A percentile compares a stretch with the other conserved stretches of the same genome.
Conservation (phyloP, 345 rosid genomes). For the Ceriops decandra region DNA sequence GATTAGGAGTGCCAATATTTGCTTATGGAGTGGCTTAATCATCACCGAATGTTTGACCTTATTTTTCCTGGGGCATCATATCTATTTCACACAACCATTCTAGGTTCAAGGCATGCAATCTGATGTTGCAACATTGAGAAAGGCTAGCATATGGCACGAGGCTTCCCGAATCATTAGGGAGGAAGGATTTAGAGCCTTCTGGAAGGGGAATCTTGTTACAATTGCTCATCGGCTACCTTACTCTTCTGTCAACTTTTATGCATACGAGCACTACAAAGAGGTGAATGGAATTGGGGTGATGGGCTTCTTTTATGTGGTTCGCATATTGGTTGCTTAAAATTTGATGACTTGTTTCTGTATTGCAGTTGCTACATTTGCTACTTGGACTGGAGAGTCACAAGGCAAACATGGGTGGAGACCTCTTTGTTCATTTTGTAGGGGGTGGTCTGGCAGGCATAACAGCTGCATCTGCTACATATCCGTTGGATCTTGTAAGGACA, state of each 20-base stretch:
- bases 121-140: constrained; percentile 54
- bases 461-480: constrained; percentile 87
- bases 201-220: constrained; percentile 96
- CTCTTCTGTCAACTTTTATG: constrained; percentile 83
- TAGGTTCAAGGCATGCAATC: constrained; percentile 96
- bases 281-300: constrained; percentile 24
- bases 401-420: constrained; percentile 34
- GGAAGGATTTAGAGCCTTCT: constrained; percentile 90
- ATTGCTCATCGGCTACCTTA: constrained; percentile 93
- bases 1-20: no score
- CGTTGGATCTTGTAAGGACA: constrained; percentile 94
- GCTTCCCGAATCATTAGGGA: constrained; percentile 75
- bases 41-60: neutral
- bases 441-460: constrained; percentile 97
- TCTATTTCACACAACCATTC: neutral
- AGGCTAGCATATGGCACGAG: constrained; percentile 74
- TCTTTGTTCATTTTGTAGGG: constrained; percentile 60
- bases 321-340: neutral
- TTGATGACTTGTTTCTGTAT: constrained; percentile 12
- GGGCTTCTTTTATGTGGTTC: neutral
- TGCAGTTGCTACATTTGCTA: constrained; percentile 53
- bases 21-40: neutral
- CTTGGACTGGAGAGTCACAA: constrained; percentile 35
- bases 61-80: neutral
- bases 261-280: constrained; percentile 81